Evolutionary conservation across 495 filamentous ascomycete species (phyloP).

Genomic region (Apiosordaria backusii): DNA sequence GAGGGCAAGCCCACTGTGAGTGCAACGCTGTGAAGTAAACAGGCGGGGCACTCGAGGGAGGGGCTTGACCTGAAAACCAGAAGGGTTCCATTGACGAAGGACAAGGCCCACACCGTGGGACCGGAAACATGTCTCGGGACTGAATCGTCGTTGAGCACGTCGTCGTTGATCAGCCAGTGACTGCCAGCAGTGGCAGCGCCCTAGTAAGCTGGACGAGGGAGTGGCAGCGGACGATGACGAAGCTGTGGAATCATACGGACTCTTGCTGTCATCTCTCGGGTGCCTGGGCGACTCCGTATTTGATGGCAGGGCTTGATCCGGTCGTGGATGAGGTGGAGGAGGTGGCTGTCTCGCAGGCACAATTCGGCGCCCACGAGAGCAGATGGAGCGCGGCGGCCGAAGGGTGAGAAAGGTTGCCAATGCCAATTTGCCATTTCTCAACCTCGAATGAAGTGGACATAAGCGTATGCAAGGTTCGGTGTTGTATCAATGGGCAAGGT

Average conservation of each 20-base stretch:
- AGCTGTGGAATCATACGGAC: no score
- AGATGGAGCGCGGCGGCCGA: background rate
- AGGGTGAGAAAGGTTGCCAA: background rate
- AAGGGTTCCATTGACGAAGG: conserved; percentile 11
- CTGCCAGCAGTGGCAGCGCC: background rate
- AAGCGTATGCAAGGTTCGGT: conserved; percentile 38
- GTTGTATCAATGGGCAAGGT: conserved; percentile 30
- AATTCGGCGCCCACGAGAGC: background rate
- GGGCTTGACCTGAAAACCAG: background rate
- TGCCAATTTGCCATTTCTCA: background rate
- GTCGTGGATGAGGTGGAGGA: background rate
- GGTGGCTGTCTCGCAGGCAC: background rate
- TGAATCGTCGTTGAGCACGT: background rate
- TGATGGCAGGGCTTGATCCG: no score
- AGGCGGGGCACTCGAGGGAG: background rate
- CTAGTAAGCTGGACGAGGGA: no score
- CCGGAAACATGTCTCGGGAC: conserved; percentile 25
- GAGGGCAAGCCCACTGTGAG: background rate
- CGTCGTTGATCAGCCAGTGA: background rate
- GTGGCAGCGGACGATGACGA: no score
- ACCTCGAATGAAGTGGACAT: conserved; percentile 16
- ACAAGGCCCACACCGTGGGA: conserved; percentile 12
- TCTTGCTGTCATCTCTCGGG: no score
- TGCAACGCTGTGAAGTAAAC: background rate
- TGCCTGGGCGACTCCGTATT: background rate